Conservation (phyloP, 2,329 filamentous ascomycete species). For the Aspergillus piperis region DNA sequence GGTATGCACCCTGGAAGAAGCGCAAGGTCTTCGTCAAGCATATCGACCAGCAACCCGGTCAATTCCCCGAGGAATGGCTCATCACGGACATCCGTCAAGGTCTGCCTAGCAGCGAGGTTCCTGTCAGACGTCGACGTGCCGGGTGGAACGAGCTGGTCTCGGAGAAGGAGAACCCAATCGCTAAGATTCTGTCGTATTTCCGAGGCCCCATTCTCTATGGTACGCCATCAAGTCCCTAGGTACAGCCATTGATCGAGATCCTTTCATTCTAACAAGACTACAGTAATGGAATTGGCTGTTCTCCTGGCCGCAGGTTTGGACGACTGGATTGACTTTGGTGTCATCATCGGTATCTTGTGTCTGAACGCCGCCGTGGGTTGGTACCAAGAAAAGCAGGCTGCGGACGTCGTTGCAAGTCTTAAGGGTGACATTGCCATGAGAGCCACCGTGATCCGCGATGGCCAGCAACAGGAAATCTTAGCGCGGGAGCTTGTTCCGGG, state of each 20-base stretch:
- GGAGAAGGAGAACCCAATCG: slow-evolving; percentile 74
- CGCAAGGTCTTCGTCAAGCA: slow-evolving; percentile 32
- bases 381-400: slow-evolving; percentile 80
- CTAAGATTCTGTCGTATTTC: slow-evolving; percentile 75
- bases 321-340: slow-evolving; percentile 76
- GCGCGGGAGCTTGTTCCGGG: slow-evolving; percentile 73
- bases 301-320: slow-evolving; percentile 71
- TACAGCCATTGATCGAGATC: background rate
- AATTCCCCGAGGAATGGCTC: slow-evolving; percentile 67
- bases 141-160: slow-evolving; percentile 75
- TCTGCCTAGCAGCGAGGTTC: slow-evolving; percentile 60
- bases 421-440: slow-evolving; percentile 80
- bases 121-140: slow-evolving; percentile 61
- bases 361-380: slow-evolving; percentile 76
- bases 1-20: slow-evolving; percentile 61
- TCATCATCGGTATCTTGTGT: slow-evolving; percentile 73
- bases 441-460: slow-evolving; percentile 67
- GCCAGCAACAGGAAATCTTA: slow-evolving; percentile 65
- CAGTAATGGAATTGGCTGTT: slow-evolving; percentile 73
- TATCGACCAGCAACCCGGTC: slow-evolving; percentile 29
- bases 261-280: slow-evolving; percentile 16
- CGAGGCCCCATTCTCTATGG: slow-evolving; percentile 74
- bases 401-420: slow-evolving; percentile 72
- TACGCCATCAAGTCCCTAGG: slow-evolving; percentile 45
- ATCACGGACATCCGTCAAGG: slow-evolving; percentile 68